Evolutionary conservation across 805 yeast species (phyloP).

Genomic region (Isabelozyma gotoi): DNA sequence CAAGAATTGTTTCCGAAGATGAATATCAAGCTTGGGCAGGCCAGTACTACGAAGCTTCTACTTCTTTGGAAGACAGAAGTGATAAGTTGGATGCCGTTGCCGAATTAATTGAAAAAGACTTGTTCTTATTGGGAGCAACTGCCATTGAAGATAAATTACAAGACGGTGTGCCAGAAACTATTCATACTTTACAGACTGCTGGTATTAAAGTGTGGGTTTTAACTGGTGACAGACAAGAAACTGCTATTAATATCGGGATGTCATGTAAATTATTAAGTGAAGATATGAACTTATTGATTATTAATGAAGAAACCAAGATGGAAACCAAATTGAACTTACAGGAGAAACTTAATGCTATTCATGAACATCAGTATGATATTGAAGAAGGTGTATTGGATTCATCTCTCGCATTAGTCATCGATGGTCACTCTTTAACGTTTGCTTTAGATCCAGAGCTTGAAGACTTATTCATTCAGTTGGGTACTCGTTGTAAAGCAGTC

Average conservation of each 20-base stretch:
- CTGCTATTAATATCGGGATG: conserved; percentile 98
- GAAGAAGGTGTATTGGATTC: conserved; percentile 60
- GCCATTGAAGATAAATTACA: conserved; percentile 98
- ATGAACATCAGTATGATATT: conserved; percentile 60
- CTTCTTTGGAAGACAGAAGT: conserved; percentile 72
- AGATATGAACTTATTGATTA: conserved; percentile 89
- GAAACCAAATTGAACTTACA: conserved; percentile 72
- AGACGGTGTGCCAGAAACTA: conserved; percentile 98
- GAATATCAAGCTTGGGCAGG: conserved; percentile 75
- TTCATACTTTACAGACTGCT: conserved; percentile 91
- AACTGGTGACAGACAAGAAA: conserved; percentile 98
- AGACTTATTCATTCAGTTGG: conserved; percentile 74
- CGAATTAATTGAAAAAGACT: conserved; percentile 76
- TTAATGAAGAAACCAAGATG: conserved; percentile 80
- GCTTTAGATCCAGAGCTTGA: conserved; percentile 84
- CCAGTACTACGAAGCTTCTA: conserved; percentile 74
- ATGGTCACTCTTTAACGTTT: conserved; percentile 85
- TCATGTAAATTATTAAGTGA: conserved; percentile 91
- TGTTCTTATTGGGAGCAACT: conserved; percentile 89
- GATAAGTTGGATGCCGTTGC: conserved; percentile 85
- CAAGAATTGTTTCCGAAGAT: conserved; percentile 71
- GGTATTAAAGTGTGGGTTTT: conserved; percentile 97
- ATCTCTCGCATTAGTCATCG: conserved; percentile 86
- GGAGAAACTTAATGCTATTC: conserved; percentile 74
- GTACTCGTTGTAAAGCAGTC: conserved; percentile 88